A percentile compares a stretch with the other conserved stretches of the same genome.
phyloP scores from a whole-genome alignment of 169 alveolate genomes.

The Plasmodium inui region DNA sequence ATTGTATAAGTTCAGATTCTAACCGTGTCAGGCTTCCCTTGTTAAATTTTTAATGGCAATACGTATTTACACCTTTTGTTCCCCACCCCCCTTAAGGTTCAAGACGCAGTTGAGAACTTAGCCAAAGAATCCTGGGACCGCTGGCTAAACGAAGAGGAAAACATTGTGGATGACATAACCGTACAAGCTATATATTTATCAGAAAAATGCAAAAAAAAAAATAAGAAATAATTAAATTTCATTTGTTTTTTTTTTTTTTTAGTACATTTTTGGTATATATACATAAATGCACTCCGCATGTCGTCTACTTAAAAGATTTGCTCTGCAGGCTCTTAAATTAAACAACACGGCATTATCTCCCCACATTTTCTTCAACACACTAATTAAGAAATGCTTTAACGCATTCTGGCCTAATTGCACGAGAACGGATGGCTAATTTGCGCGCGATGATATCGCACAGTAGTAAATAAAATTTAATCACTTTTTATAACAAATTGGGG shows the following conservation, averaged over 20 bases:
- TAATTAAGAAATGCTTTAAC: constrained; percentile 2
- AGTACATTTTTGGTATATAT: background rate
- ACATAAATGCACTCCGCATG: background rate
- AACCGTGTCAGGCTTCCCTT: background rate
- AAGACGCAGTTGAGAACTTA: constrained; percentile 86
- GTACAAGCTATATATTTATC: constrained; percentile 80
- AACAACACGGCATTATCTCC: background rate
- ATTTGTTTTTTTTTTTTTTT: background rate
- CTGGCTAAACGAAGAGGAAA: constrained; percentile 90
- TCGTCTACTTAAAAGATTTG: background rate
- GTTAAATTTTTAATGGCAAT: background rate
- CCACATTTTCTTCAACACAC: background rate
- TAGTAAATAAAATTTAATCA: background rate
- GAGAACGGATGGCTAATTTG: background rate
- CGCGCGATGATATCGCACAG: background rate
- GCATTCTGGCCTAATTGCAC: background rate
- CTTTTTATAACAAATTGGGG: background rate
- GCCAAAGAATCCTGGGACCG: constrained; percentile 90
- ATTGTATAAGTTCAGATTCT: background rate
- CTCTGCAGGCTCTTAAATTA: background rate
- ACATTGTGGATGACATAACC: constrained; percentile 91
- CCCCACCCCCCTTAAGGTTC: constrained; percentile 71
- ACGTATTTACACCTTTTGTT: background rate
- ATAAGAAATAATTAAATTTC: background rate
- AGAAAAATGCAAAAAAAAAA: constrained; percentile 56